Percentiles rank a stretch among this genome's conserved stretches.
Evolutionary conservation across 306 rosid species (phyloP).

Genomic region (Vachellia collinsii): DNA sequence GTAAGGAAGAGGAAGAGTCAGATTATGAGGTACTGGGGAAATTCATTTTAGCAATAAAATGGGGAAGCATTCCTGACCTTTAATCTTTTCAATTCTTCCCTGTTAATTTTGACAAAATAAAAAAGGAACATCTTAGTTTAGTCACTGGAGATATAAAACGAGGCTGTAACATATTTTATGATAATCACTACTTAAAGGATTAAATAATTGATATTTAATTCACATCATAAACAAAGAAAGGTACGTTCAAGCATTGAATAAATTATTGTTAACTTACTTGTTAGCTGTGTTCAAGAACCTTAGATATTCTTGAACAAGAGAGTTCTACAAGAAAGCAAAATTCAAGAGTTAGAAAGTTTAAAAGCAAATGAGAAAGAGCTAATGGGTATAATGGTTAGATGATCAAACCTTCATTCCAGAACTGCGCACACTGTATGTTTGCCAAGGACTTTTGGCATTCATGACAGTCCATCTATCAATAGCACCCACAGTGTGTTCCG

Average conservation of each 20-base stretch:
- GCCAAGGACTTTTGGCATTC: constrained; percentile 73
- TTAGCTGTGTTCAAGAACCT: constrained; percentile 70
- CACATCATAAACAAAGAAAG: neutral
- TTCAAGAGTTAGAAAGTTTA: constrained; percentile 3
- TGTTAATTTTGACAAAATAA: constrained; percentile 28
- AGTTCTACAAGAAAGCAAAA: constrained; percentile 52
- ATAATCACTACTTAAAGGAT: no score
- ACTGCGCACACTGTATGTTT: constrained; percentile 48
- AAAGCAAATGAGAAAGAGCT: neutral
- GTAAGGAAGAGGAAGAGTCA: neutral
- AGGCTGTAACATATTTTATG: neutral
- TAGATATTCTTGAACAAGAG: constrained; percentile 63
- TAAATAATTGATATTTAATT: neutral
- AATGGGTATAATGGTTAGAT: neutral
- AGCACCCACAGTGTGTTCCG: constrained; percentile 34
- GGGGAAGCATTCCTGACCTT: constrained; percentile 50
- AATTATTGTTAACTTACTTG: constrained; percentile 60
- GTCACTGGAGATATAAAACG: constrained; percentile 6
- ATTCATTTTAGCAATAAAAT: constrained; percentile 5
- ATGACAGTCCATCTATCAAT: constrained; percentile 43
- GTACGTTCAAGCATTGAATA: neutral
- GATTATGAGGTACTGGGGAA: neutral
- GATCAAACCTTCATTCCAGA: constrained; percentile 75
- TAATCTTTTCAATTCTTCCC: constrained; percentile 75
- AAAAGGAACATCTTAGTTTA: constrained; percentile 29